phyloP scores from a whole-genome alignment of 768 basidiomycete genomes.

The Boletus vinaceobasis region DNA sequence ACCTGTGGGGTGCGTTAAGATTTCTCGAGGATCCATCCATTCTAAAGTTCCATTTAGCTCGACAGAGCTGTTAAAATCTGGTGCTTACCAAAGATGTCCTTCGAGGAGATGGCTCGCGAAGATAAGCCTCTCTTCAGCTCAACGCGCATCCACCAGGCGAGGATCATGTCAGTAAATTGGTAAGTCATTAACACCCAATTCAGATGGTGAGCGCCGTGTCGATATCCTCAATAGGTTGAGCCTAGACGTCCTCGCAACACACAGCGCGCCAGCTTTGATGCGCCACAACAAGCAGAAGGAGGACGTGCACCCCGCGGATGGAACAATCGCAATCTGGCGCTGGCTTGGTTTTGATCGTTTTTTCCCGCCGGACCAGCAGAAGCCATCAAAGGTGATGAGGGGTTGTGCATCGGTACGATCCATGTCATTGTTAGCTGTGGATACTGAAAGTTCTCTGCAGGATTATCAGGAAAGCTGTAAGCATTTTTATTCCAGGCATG shows the following conservation, averaged over 20 bases:
- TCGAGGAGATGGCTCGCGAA: slow-evolving; percentile 48
- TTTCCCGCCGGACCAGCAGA: slow-evolving; percentile 46
- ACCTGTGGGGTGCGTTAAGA: slow-evolving; percentile 65
- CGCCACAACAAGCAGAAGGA: slow-evolving; percentile 24
- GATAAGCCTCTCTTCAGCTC: slow-evolving; percentile 79
- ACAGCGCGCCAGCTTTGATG: slow-evolving; percentile 53
- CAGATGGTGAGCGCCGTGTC: neutral
- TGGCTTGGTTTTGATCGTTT: slow-evolving; percentile 68
- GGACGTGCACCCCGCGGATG: slow-evolving; percentile 37
- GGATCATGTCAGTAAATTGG: slow-evolving; percentile 65
- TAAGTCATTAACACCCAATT: slow-evolving; percentile 18
- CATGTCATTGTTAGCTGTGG: neutral
- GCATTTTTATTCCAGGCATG: slow-evolving; percentile 20
- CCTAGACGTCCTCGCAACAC: slow-evolving; percentile 51
- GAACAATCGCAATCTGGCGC: slow-evolving; percentile 58
- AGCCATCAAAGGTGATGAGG: slow-evolving; percentile 40
- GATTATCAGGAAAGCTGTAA: slow-evolving; percentile 76
- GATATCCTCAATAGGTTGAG: slow-evolving; percentile 44
- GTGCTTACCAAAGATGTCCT: slow-evolving; percentile 45
- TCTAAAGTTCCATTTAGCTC: slow-evolving; percentile 40
- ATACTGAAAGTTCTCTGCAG: slow-evolving; percentile 34
- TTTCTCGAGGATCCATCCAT: neutral
- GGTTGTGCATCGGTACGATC: slow-evolving; percentile 59
- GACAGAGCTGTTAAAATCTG: slow-evolving; percentile 78
- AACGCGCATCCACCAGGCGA: slow-evolving; percentile 59